Evolutionary conservation across 2,329 filamentous ascomycete species (phyloP).

Genomic region (Alternaria novae-zelandiae): DNA sequence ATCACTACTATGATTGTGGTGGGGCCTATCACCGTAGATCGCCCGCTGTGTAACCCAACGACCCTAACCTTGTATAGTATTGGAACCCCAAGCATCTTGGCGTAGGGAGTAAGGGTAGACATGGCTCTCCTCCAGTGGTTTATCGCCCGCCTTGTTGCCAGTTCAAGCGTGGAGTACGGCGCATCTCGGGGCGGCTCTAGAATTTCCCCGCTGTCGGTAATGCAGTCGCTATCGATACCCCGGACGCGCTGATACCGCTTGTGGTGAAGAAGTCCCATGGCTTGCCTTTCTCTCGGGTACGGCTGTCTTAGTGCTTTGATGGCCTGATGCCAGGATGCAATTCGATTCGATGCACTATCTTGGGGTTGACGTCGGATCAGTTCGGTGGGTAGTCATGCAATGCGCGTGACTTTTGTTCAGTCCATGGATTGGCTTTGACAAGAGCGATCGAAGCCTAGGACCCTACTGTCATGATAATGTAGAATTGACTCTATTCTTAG

Average conservation of each 20-base stretch:
- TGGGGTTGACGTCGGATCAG: neutral
- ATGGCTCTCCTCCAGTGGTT: constrained; percentile 11
- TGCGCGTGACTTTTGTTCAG: neutral
- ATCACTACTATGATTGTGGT: constrained; percentile 23
- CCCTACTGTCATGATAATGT: neutral
- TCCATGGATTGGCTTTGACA: neutral
- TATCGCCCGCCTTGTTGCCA: constrained; percentile 8
- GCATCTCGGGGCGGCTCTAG: constrained; percentile 20
- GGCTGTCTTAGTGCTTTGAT: neutral
- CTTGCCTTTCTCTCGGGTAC: neutral
- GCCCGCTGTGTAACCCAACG: constrained; percentile 27
- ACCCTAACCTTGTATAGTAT: constrained; percentile 41
- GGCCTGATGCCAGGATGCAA: neutral
- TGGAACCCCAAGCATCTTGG: constrained; percentile 35
- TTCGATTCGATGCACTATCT: neutral
- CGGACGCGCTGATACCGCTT: constrained; percentile 1
- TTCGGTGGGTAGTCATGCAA: neutral
- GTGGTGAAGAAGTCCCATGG: constrained; percentile 8
- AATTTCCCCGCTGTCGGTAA: constrained; percentile 19
- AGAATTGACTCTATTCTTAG: neutral
- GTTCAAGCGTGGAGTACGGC: constrained; percentile 10
- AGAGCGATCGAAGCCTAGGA: neutral
- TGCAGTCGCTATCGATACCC: constrained; percentile 15
- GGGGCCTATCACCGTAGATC: constrained; percentile 29
- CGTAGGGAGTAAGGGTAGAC: constrained; percentile 12